Evolutionary conservation across 495 filamentous ascomycete genomes (phyloP).

Genomic region (Lasiosphaeria ovina): DNA sequence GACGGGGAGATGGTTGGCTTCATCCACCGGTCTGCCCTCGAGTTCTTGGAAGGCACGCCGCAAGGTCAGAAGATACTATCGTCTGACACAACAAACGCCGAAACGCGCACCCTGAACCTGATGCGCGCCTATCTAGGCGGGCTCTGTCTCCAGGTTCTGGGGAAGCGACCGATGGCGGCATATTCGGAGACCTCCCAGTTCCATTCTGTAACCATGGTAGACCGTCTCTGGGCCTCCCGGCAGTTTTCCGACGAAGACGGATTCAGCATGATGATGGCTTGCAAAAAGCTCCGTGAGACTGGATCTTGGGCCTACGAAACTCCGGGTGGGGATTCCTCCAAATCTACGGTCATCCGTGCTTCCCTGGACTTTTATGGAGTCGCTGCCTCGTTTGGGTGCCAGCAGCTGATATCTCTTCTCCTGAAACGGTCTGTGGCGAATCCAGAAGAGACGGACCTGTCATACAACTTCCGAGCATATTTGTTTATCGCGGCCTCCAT

Average conservation of each 20-base stretch:
- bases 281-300: conserved; percentile 5
- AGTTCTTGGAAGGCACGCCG: conserved; percentile 11
- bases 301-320: not conserved
- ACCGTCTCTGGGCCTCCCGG: not conserved
- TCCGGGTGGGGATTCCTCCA: not conserved
- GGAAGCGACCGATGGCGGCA: not conserved
- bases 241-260: not conserved
- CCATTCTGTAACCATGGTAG: not conserved
- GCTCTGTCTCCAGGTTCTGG: conserved; percentile 1
- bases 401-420: not conserved
- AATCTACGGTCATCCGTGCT: too few species aligned
- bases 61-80: conserved; percentile 13
- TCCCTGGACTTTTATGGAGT: conserved; percentile 12
- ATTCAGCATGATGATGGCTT: conserved; percentile 4
- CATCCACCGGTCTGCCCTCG: conserved; percentile 19
- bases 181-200: conserved; percentile 1
- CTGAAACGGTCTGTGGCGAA: not conserved
- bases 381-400: not conserved
- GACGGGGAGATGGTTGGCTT: conserved; percentile 8
- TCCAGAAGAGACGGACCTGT: not conserved
- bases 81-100: conserved; percentile 6
- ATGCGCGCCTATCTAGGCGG: conserved; percentile 10
- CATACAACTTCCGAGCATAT: not conserved
- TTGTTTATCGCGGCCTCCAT: not conserved
- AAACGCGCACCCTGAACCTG: not conserved